Evolutionary conservation across 352 stramenopile species (phyloP), one percentile per base, ranked within the genome.

Genomic region (Thalassiosira ordinaria): DNA sequence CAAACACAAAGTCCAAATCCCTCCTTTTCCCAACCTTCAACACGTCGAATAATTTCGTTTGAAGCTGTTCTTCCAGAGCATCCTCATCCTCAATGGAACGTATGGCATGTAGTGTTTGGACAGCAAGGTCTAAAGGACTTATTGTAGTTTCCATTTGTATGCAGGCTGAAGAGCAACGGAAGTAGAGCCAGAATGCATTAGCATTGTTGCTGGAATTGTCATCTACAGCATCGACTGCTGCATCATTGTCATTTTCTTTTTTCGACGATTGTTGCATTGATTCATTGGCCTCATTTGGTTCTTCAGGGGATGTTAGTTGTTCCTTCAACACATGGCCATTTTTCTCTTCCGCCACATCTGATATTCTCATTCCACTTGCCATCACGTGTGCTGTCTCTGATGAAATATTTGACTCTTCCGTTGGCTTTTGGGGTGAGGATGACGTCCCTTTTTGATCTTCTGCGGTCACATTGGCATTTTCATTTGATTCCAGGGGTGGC

Each of bases 1-100:
- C 71, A 39, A 68, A 80, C 11, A 80, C 55, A 46, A 80, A 80
- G 31, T 78, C 44, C 41, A 72, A 56, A 65, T 80, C 71, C 31
- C 71, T 53, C 35, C 35, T 70, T 56, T 72, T 80, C 49, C 71
- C 68, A 59, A 56, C n/a, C 44, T 60, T 70, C 14, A 70, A 27
- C 39, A 56, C 39, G 4, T 29, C 26, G 24, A 70, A 70, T 60
- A 70, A 70, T 22, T 70, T 47, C 8, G 41, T 16, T 60, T 49
- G 44, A 20, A 70, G 41, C 29, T 59, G 20, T 27, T 46, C 29
- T 35, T 60, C 46, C 29, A 60, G 27, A 3, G 44, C 22, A 44
- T 80, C 37, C 0, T 62, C 37, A 66, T 73, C 39, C 14, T 13
- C 6, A 5, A 70, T 60, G 18, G 41, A 70, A 31, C 39, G 57